Conservation (phyloP, 1,139 yeast species). For the Protomyces lactucae-debilis region DNA sequence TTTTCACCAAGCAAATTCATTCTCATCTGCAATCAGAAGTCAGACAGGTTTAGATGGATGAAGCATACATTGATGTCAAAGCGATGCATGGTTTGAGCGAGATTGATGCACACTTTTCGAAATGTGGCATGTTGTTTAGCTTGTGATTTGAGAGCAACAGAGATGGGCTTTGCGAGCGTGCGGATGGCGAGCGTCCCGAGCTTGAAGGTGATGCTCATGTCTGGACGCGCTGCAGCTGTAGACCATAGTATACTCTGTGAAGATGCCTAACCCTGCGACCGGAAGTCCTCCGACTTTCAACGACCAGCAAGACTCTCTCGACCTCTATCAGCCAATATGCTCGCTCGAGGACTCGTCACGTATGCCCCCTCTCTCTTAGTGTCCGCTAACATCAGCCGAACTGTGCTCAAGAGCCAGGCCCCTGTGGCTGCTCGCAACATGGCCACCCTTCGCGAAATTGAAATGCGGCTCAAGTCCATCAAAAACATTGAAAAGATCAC, state of each 20-base stretch:
- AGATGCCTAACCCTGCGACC: not conserved
- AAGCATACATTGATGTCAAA: constrained; percentile 49
- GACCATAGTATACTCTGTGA: not conserved
- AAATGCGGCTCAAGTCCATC: constrained; percentile 94
- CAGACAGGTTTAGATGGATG: not conserved
- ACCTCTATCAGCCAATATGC: not conserved
- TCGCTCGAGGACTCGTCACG: constrained; percentile 18
- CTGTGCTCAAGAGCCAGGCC: constrained; percentile 14
- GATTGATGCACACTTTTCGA: constrained; percentile 55
- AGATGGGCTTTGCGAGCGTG: constrained; percentile 79
- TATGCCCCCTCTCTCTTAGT: not conserved
- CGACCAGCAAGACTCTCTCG: not conserved
- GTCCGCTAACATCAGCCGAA: not conserved
- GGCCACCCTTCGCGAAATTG: constrained; percentile 98
- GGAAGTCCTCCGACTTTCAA: not conserved
- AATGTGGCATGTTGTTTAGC: constrained; percentile 71
- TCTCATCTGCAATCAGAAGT: constrained; percentile 42
- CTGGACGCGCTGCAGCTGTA: not conserved
- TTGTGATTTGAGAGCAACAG: constrained; percentile 64
- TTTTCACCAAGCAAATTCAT: constrained; percentile 57
- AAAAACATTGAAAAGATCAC: constrained; percentile 98
- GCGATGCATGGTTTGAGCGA: constrained; percentile 71
- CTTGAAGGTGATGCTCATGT: constrained; percentile 56
- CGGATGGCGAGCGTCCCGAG: constrained; percentile 68
- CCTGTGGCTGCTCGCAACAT: constrained; percentile 27